Conservation (phyloP, 768 basidiomycete species). For the Dacryopinax spathularia region DNA sequence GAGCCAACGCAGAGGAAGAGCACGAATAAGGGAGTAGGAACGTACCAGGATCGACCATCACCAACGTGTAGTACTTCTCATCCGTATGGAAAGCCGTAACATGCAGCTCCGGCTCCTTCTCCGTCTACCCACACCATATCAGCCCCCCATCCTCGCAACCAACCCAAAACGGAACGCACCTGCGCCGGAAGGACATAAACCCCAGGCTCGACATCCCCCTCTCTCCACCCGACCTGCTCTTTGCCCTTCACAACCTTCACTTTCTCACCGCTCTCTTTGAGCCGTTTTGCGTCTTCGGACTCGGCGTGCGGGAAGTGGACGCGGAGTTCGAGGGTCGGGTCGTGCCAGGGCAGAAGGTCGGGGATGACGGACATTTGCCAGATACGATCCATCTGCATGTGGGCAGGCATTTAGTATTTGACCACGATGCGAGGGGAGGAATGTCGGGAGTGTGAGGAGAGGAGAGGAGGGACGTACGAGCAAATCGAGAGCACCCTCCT, state of each 20-base stretch:
- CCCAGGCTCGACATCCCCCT: conserved; percentile 51
- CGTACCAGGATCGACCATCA: conserved; percentile 77
- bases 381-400: conserved; percentile 72
- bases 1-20: conserved; percentile 5
- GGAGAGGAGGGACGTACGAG: conserved; percentile 40
- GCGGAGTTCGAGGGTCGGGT: conserved; percentile 61
- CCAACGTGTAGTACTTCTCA: conserved; percentile 65
- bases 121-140: conserved; percentile 34
- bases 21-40: neutral
- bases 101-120: conserved; percentile 46
- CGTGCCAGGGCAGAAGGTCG: conserved; percentile 60
- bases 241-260: neutral
- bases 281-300: conserved; percentile 19
- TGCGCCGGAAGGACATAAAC: conserved; percentile 50
- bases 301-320: conserved; percentile 38
- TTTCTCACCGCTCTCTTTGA: conserved; percentile 16
- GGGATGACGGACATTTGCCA: conserved; percentile 85
- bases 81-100: conserved; percentile 73
- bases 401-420: neutral
- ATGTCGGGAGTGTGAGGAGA: neutral
- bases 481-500: conserved; percentile 68
- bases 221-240: neutral
- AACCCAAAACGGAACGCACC: conserved; percentile 28
- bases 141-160: neutral
- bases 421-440: neutral